phyloP scores from a whole-genome alignment of 2,329 filamentous ascomycete genomes.

The Aspergillus carbonarius region DNA sequence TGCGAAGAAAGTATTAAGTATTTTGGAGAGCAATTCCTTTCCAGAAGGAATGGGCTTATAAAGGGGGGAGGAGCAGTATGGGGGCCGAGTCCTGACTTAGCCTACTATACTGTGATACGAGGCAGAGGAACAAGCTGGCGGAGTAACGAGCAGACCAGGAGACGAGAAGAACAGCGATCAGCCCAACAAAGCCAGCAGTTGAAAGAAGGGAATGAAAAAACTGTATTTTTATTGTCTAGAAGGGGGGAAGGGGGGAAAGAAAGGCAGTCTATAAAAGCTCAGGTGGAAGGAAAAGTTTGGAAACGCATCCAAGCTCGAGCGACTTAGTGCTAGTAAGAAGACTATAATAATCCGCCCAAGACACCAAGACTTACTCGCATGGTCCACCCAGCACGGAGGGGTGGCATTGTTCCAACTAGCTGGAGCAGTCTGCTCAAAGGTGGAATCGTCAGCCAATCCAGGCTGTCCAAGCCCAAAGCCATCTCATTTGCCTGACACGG shows the following conservation, averaged over 20 bases:
- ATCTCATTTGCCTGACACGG: slow-evolving; percentile 21
- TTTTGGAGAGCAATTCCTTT: background rate
- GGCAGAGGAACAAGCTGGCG: background rate
- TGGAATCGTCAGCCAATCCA: background rate
- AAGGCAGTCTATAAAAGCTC: background rate
- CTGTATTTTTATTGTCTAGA: slow-evolving; percentile 1
- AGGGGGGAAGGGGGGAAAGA: background rate
- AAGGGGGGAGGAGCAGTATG: slow-evolving; percentile 4
- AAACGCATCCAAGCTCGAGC: background rate
- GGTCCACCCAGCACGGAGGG: background rate
- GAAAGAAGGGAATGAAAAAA: slow-evolving; percentile 10
- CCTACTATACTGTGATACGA: slow-evolving; percentile 3
- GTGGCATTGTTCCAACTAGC: background rate
- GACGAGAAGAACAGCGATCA: background rate
- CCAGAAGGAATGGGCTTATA: slow-evolving; percentile 1
- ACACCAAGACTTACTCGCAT: background rate
- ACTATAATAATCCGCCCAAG: background rate
- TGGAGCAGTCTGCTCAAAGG: background rate
- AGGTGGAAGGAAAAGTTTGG: background rate
- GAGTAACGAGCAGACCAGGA: background rate
- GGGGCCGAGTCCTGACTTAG: slow-evolving; percentile 15
- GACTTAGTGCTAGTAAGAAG: background rate
- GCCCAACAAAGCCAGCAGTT: background rate
- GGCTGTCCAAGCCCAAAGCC: background rate
- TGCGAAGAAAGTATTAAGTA: background rate